phyloP scores from a whole-genome alignment of 139 green algal genomes.

The Pleodorina starrii region DNA sequence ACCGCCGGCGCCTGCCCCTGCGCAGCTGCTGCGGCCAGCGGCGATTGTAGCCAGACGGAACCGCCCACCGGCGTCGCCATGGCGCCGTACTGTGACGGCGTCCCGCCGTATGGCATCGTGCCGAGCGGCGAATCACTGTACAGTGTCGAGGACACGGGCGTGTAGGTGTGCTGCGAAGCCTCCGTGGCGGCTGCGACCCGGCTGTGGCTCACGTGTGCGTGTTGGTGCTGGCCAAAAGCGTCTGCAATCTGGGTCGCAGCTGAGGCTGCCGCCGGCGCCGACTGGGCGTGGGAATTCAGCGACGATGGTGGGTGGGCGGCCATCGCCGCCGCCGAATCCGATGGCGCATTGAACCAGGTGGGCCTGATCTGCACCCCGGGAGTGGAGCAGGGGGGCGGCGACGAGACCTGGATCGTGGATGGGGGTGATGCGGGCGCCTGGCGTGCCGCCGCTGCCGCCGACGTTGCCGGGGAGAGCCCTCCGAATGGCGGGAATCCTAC shows the following conservation, averaged over 20 bases:
- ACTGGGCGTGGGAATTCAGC: no score
- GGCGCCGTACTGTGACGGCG: not conserved
- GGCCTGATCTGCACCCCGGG: not conserved
- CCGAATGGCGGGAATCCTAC: not conserved
- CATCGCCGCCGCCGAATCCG: not conserved
- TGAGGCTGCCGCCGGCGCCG: no score
- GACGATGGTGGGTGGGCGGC: no score
- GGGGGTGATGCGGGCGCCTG: not conserved
- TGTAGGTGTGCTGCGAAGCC: not conserved
- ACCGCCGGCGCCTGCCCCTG: not conserved
- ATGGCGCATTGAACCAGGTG: not conserved
- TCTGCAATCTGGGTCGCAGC: not conserved
- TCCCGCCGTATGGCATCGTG: not conserved
- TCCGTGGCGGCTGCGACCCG: not conserved
- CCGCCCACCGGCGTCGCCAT: slow-evolving; percentile 2
- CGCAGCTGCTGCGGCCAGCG: not conserved
- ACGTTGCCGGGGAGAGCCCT: not conserved
- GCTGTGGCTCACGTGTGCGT: no score
- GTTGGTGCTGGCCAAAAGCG: no score
- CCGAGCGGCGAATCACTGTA: not conserved
- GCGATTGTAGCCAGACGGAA: not conserved
- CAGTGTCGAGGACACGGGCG: not conserved
- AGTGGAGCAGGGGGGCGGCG: not conserved
- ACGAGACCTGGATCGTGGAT: not conserved
- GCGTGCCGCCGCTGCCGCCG: no score